phyloP scores from a whole-genome alignment of 345 rosid genomes.

The Erysimum cheiranthoides region DNA sequence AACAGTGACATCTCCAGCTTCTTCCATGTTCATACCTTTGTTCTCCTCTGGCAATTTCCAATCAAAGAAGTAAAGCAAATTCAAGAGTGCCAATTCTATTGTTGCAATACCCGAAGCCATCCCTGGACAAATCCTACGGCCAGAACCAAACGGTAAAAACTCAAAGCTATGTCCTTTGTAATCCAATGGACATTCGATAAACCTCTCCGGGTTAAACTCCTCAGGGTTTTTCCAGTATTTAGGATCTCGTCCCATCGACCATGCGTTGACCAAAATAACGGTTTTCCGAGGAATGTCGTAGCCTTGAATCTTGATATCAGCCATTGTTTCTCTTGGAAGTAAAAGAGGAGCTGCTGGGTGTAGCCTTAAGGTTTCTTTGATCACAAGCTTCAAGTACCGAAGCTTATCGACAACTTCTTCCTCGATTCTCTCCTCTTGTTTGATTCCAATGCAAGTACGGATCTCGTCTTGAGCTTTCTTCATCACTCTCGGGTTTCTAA shows the following conservation, averaged over 20 bases:
- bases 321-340: conserved; percentile 59
- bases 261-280: conserved; percentile 13
- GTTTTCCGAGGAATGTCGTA: conserved; percentile 25
- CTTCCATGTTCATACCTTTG: conserved; percentile 27
- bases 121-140: conserved; percentile 12
- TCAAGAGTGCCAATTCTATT: background rate
- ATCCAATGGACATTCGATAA: background rate
- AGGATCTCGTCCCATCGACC: conserved; percentile 23
- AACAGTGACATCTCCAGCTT: conserved; percentile 17
- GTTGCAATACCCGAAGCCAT: background rate
- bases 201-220: background rate
- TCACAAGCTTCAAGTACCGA: conserved; percentile 55
- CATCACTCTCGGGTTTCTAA: conserved; percentile 35
- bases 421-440: conserved; percentile 28
- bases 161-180: conserved; percentile 12
- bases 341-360: conserved; percentile 57
- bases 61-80: conserved; percentile 1
- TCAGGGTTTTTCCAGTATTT: background rate
- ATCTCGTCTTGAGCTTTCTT: conserved; percentile 31
- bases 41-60: conserved; percentile 20
- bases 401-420: conserved; percentile 53
- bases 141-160: conserved; percentile 11
- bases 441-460: conserved; percentile 37
- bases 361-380: conserved; percentile 46
- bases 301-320: conserved; percentile 39